Percentiles rank a stretch among this genome's conserved stretches.
phyloP scores from a whole-genome alignment of 1,139 yeast species.

The Groenewaldozyma auringiensis region DNA sequence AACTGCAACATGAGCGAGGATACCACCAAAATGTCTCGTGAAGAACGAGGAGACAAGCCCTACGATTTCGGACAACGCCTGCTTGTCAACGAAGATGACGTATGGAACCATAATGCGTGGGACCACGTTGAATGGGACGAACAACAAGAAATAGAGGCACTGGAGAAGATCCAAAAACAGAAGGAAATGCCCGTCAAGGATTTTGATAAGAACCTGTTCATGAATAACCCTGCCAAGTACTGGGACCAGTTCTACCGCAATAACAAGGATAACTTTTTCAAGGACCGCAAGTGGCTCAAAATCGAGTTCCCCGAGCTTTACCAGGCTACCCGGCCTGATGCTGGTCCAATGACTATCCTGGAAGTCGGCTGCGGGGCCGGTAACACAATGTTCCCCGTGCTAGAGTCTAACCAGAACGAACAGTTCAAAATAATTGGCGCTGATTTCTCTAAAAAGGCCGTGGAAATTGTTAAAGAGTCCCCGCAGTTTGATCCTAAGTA shows the following conservation, averaged over 20 bases:
- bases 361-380: slow-evolving; percentile 99
- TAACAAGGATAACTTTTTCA: slow-evolving; percentile 87
- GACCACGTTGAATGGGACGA: slow-evolving; percentile 98
- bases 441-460: slow-evolving; percentile 86
- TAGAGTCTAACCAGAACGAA: slow-evolving; percentile 75
- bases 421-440: slow-evolving; percentile 71
- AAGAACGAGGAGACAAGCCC: slow-evolving; percentile 67
- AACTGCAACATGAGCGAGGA: too few species aligned
- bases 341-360: slow-evolving; percentile 64
- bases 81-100: slow-evolving; percentile 59
- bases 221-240: slow-evolving; percentile 80
- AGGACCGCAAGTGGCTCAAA: slow-evolving; percentile 92
- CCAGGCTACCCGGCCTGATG: slow-evolving; percentile 61
- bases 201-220: slow-evolving; percentile 70
- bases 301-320: slow-evolving; percentile 86
- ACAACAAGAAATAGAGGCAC: slow-evolving; percentile 71
- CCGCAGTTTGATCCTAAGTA: slow-evolving; percentile 48
- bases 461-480: slow-evolving; percentile 65
- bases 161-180: slow-evolving; percentile 67
- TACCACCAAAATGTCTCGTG: too few species aligned
- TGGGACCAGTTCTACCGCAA: slow-evolving; percentile 94
- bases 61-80: slow-evolving; percentile 86
- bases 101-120: slow-evolving; percentile 93
- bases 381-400: slow-evolving; percentile 85
- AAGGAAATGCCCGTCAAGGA: slow-evolving; percentile 76